Conservation (phyloP, 495 filamentous ascomycete genomes). For the Geopyxis carbonaria region DNA sequence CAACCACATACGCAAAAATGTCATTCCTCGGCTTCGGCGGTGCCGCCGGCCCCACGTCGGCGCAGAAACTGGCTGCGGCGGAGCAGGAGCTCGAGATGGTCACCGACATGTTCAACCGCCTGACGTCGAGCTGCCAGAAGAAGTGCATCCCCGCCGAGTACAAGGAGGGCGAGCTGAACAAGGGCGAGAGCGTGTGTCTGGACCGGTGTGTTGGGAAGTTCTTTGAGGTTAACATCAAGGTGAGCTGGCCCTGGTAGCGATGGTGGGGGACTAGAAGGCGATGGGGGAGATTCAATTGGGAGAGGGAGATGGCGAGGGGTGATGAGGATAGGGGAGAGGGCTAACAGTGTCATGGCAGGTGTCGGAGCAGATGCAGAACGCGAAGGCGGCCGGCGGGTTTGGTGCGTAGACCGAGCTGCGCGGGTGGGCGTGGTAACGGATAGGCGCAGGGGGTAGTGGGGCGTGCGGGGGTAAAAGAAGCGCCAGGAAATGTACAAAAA, state of each 20-base stretch:
- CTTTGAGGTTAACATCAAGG: conserved; percentile 94
- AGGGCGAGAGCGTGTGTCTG: conserved; percentile 93
- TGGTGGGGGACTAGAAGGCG: background rate
- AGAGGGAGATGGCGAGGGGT: background rate
- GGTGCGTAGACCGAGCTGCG: conserved; percentile 9
- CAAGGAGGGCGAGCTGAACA: conserved; percentile 88
- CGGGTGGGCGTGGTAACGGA: too few species aligned
- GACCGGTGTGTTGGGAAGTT: conserved; percentile 95
- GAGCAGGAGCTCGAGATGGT: conserved; percentile 90
- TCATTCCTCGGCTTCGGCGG: conserved; percentile 83
- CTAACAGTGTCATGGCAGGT: conserved; percentile 10
- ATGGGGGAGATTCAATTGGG: background rate
- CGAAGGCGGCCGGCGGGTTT: conserved; percentile 11
- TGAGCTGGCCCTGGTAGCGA: conserved; percentile 37
- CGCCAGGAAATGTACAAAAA: too few species aligned
- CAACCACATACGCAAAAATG: conserved; percentile 37
- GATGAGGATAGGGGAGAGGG: background rate
- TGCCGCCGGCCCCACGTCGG: conserved; percentile 71
- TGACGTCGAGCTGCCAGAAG: conserved; percentile 70
- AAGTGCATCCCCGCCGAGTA: conserved; percentile 87
- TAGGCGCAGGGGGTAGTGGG: too few species aligned
- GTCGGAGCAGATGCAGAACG: conserved; percentile 23
- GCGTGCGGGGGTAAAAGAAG: too few species aligned
- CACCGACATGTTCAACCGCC: conserved; percentile 90
- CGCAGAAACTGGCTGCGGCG: conserved; percentile 85